Evolutionary conservation across 305 asterid species (phyloP), one percentile per base, ranked within the genome.

Genomic region (Caryopteris hybrid): DNA sequence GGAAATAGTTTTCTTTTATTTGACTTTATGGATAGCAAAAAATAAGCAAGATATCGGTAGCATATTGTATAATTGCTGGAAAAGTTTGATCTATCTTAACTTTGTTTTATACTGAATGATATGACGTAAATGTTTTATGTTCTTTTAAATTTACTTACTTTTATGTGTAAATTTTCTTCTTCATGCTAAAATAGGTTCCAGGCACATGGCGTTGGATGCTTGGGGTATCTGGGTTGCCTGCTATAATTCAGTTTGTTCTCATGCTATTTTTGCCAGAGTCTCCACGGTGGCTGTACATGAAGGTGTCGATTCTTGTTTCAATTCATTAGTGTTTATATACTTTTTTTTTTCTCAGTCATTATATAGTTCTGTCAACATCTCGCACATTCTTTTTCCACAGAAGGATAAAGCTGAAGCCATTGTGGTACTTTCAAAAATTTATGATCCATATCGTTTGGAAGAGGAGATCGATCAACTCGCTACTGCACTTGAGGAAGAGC

Each of bases 121-220:
- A 14, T 39, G 20, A 20, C 29, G 39, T 16, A 22, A 69, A 57
- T 31, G 45, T 23, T 31, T 7, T 66, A 27, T 41, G 33, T 20
- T 6, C n/a, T 62, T 20, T 10, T 5, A 6, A 10, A 68, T 42
- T 47, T 64, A 17, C 33, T 50, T 70, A 54, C 22, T 69, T 8
- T 51, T 62, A 3, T 66, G 52, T 43, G 34, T 67, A 61, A 74
- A 60, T 66, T 41, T 38, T 41, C 52, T 27, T 27, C 18, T 72
- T 73, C 52, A 61, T 81, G 75, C 69, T 47, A 33, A 67, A 60
- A 50, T 79, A 93, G 96, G 87, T 93, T 71, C 96, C 92, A 2
- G 98, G 97, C 52, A 93, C 98, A 77, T 92, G 98, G 98, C 90
- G 97, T 55, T 92, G 98, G 98, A 92, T 92, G 97, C 97, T 92